Conservation (phyloP, 2,329 filamentous ascomycete genomes). For the Apiospora hydei region DNA sequence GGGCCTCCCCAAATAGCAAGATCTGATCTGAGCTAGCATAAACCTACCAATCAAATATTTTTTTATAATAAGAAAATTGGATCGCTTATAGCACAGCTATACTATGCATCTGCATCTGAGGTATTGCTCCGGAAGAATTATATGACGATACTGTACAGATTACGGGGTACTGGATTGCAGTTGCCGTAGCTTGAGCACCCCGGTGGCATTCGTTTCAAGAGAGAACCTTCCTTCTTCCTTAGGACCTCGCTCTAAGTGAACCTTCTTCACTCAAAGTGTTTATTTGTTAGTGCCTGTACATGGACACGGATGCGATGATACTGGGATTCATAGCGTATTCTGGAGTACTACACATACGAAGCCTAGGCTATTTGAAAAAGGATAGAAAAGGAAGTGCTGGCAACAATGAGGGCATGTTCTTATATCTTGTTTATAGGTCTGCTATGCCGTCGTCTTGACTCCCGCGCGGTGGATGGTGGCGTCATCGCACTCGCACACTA, state of each 20-base stretch:
- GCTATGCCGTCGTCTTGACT: not conserved
- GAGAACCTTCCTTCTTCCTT: too few relatives aligned
- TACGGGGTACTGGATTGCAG: too few relatives aligned
- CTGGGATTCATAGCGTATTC: too few relatives aligned
- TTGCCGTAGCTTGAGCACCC: too few relatives aligned
- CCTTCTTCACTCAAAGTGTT: too few relatives aligned
- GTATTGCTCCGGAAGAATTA: not conserved
- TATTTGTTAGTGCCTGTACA: too few relatives aligned
- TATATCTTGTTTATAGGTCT: constrained; percentile 9
- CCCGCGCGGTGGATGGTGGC: not conserved
- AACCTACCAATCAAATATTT: not conserved
- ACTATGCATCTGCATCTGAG: not conserved
- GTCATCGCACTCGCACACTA: not conserved
- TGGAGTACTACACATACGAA: not conserved
- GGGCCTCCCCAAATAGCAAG: not conserved
- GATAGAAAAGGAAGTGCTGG: too few relatives aligned
- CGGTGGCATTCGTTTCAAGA: too few relatives aligned
- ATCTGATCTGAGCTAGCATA: not conserved
- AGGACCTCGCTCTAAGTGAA: too few relatives aligned
- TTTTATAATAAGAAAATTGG: not conserved
- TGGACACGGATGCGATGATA: too few relatives aligned
- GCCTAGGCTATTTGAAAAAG: not conserved
- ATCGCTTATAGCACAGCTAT: not conserved
- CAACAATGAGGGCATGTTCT: not conserved
- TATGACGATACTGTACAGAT: not conserved